These are phyloP conservation scores for Globisporangium perplexum DNA, from an alignment of 352 stramenopile genomes.

Conservation along the genomic window DNA sequence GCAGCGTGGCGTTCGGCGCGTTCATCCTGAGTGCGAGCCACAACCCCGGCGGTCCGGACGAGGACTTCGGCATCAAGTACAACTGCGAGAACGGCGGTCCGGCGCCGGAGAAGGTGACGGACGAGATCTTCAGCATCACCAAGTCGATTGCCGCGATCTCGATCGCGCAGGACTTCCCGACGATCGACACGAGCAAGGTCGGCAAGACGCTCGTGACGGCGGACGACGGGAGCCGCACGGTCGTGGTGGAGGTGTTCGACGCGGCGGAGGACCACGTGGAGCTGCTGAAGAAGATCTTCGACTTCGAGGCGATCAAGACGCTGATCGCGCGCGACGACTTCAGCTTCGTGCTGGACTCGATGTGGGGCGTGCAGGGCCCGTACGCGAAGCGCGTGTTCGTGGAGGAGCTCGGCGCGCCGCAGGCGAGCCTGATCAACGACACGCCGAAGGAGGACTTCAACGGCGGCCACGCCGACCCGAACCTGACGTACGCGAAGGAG, in stretches of 20 bases:
- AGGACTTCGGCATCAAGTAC: slow-evolving; percentile 99
- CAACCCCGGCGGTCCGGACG: slow-evolving; percentile 97
- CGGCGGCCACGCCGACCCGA: slow-evolving; percentile 97
- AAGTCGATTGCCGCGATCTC: slow-evolving; percentile 95
- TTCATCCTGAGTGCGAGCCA: slow-evolving; percentile 98
- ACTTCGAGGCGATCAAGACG: slow-evolving; percentile 93
- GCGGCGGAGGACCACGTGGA: slow-evolving; percentile 94
- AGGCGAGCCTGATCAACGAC: slow-evolving; percentile 89
- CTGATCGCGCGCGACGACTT: slow-evolving; percentile 93
- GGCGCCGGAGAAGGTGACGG: slow-evolving; percentile 95
- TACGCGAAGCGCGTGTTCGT: slow-evolving; percentile 96
- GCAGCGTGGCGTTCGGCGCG: slow-evolving; percentile 90
- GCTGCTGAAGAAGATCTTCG: slow-evolving; percentile 96
- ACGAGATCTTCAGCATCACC: slow-evolving; percentile 95
- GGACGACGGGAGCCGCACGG: slow-evolving; percentile 87
- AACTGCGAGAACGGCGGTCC: slow-evolving; percentile 98
- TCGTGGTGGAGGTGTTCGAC: slow-evolving; percentile 98
- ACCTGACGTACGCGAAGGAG: slow-evolving; percentile 97
- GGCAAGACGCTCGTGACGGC: slow-evolving; percentile 64
- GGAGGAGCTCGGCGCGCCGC: slow-evolving; percentile 90
- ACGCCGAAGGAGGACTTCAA: slow-evolving; percentile 97
- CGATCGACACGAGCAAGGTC: slow-evolving; percentile 63
- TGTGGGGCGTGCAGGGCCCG: slow-evolving; percentile 96
- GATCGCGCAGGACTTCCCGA: slow-evolving; percentile 79
- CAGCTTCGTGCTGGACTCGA: slow-evolving; percentile 95